phyloP scores from a whole-genome alignment of 73 alveolate species.

The Urostyla sp. region DNA sequence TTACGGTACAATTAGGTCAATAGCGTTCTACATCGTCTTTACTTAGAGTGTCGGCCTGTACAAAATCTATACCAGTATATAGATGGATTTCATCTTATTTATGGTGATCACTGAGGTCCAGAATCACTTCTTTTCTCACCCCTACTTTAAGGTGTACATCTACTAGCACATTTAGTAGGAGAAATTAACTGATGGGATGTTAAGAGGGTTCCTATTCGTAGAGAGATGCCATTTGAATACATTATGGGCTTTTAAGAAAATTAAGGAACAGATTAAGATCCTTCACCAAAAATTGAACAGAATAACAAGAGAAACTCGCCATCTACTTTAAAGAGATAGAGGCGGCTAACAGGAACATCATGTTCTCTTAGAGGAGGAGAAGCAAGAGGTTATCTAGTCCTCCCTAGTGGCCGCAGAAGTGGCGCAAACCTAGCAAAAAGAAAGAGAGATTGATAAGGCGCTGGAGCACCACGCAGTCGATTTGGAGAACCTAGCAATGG shows the following conservation, averaged over 20 bases:
- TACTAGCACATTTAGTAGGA: constrained; percentile 6
- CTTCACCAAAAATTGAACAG: constrained; percentile 16
- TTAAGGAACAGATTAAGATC: constrained; percentile 49
- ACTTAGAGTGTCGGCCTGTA: constrained; percentile 24
- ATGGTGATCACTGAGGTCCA: constrained; percentile 23
- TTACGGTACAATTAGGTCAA: not conserved
- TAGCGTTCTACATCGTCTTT: constrained; percentile 24
- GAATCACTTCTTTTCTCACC: constrained; percentile 16
- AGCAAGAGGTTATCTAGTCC: not conserved
- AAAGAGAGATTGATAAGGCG: not conserved
- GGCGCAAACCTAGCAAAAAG: not conserved
- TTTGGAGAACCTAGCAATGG: not conserved
- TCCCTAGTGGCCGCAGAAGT: not conserved
- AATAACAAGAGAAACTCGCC: not conserved
- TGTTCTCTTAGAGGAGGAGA: not conserved
- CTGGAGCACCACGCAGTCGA: not conserved
- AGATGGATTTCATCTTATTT: not conserved
- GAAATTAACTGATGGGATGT: constrained; percentile 29
- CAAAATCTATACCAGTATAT: constrained; percentile 2
- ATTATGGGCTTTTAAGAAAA: constrained; percentile 40
- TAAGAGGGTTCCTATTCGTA: constrained; percentile 38
- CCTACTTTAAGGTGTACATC: constrained; percentile 8
- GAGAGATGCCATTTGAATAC: constrained; percentile 19
- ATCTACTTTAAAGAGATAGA: not conserved
- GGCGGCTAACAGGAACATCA: not conserved